A percentile compares a stretch with the other conserved stretches of the same genome.
These are phyloP conservation scores for Microthlaspi erraticum DNA, from an alignment of 345 rosid genomes.

Conservation along the genomic window DNA sequence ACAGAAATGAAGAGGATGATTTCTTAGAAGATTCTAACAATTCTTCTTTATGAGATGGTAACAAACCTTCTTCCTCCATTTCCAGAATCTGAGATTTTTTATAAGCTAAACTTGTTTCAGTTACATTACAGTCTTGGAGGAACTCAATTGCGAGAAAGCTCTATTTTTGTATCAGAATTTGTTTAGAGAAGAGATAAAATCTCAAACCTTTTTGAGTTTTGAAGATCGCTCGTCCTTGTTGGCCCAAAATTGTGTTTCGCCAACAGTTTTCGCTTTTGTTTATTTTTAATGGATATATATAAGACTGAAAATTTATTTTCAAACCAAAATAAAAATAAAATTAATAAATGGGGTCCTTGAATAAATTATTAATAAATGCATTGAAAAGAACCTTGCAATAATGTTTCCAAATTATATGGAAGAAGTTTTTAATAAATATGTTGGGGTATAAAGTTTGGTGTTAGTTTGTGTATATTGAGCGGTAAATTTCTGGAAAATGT, in stretches of 20 bases:
- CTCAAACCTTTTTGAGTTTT: conserved; percentile 9
- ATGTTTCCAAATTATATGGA: too few species aligned
- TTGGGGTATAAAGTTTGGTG: too few species aligned
- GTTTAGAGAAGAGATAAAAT: background rate
- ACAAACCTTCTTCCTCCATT: conserved; percentile 32
- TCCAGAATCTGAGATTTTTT: background rate
- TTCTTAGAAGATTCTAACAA: background rate
- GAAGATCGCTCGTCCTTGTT: background rate
- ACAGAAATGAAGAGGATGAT: conserved; percentile 28
- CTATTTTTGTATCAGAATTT: background rate
- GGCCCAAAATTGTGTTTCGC: too few species aligned
- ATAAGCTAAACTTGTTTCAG: background rate
- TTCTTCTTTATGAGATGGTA: background rate
- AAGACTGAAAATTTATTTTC: background rate
- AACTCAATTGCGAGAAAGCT: conserved; percentile 15
- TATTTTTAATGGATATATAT: background rate
- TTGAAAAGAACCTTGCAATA: too few species aligned
- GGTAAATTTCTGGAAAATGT: too few species aligned
- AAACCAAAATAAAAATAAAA: background rate
- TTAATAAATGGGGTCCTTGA: background rate
- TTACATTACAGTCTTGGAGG: conserved; percentile 4
- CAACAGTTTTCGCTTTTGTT: background rate
- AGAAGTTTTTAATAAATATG: too few species aligned
- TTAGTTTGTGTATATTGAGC: too few species aligned
- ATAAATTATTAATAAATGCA: background rate